Base-by-base conservation (phyloP, 2,329 filamentous ascomycete genomes). In the Capronia coronata region DNA sequence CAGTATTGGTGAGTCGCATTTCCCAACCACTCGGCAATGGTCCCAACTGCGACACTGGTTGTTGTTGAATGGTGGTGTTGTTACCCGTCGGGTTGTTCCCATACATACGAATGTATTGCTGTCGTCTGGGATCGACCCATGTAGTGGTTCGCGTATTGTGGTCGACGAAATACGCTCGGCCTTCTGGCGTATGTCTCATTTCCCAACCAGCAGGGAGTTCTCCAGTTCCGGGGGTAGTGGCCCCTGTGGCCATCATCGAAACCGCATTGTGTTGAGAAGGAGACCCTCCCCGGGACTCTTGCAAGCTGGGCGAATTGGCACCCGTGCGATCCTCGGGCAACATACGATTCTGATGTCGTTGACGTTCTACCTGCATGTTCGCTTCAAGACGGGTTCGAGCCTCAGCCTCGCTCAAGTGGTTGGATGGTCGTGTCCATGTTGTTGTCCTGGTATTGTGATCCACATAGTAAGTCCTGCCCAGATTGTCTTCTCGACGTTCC, bases 21-120 rank as follows among this genome's bases (percentile, higher is more conserved):
- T 98, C 93, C 93, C 93, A 98, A 2, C 93, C 93, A 63, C 93
- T 97, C 2, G 93, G 93, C 41, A 98, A 71, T 21, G 93, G 93
- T 2, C 93, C 93, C 39, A 98, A 79, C 67, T 98, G 93, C 1
- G 93, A 97, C 1, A 98, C 93, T 1, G 93, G 91, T 70, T 98
- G 93, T 66, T 96, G 91, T 68, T 97, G 91, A 58, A 97, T 95
- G 46, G 83, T 86, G 41, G 87, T 90, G 61, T 84, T 89, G 48
- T 59, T 61, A 60, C 82, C 80, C 39, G 75, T 74, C 29, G 71
- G 71, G 55, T 84, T 86, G 68, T 88, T 93, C 1, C 90, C 91
- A 65, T 98, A 98, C 87, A 97, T 96, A 51, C 93, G 80, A 54
- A 98, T 97, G 70, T 96, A 98, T 68, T 98, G 93, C 70, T 97